These are phyloP conservation scores for Lithospermum erythrorhizon DNA, from an alignment of 257 asterid genomes.

Conservation along the genomic window DNA sequence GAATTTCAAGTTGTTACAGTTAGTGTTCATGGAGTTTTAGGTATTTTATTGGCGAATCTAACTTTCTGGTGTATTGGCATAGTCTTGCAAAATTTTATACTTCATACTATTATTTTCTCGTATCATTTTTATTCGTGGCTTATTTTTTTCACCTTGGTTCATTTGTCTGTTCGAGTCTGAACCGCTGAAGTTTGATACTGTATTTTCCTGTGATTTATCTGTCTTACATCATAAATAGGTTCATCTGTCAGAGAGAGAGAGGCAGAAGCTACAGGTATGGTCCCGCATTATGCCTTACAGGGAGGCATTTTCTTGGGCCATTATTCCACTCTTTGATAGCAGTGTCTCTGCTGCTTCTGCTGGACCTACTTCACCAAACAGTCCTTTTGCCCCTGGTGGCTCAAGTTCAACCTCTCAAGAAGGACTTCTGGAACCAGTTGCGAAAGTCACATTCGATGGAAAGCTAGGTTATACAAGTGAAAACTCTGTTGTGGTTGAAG, in stretches of 20 bases:
- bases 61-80: not conserved
- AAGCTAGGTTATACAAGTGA: slow-evolving; percentile 80
- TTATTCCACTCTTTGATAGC: slow-evolving; percentile 92
- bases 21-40: too few species aligned
- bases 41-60: too few species aligned
- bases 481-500: slow-evolving; percentile 90
- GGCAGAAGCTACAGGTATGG: slow-evolving; percentile 97
- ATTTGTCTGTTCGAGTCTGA: not conserved
- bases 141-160: not conserved
- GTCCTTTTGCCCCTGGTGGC: slow-evolving; percentile 77
- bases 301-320: slow-evolving; percentile 97
- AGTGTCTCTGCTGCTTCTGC: slow-evolving; percentile 61
- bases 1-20: not conserved
- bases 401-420: slow-evolving; percentile 69
- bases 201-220: slow-evolving; percentile 8
- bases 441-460: slow-evolving; percentile 82
- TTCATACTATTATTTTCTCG: not conserved
- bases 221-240: slow-evolving; percentile 36
- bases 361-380: slow-evolving; percentile 91
- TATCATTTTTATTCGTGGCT: not conserved
- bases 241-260: slow-evolving; percentile 91
- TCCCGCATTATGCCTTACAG: slow-evolving; percentile 90
- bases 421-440: slow-evolving; percentile 56
- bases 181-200: not conserved
- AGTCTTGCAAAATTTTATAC: too few species aligned